Evolutionary conservation across 140 eudicot genomes (phyloP).

Genomic region (Stevia rebaudiana): DNA sequence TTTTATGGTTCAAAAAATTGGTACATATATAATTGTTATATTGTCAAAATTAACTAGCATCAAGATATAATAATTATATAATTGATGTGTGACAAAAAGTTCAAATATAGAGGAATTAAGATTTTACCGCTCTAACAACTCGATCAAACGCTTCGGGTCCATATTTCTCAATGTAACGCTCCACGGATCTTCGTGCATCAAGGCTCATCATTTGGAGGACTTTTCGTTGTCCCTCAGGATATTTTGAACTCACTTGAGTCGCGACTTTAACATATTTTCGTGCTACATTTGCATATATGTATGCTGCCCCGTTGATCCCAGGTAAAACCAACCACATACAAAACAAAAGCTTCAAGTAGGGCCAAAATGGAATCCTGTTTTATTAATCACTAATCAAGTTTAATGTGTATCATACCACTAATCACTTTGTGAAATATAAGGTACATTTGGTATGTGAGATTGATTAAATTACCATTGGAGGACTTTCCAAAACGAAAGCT

Average conservation of each 20-base stretch:
- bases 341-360: constrained; percentile 73
- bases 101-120: background rate
- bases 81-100: too few species aligned
- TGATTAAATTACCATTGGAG: constrained; percentile 67
- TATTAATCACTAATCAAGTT: background rate
- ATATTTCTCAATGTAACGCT: constrained; percentile 65
- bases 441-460: background rate
- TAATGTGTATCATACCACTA: background rate
- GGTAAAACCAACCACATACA: constrained; percentile 97
- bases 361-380: constrained; percentile 92
- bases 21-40: too few species aligned
- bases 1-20: too few species aligned
- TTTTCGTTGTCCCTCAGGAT: constrained; percentile 67
- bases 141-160: constrained; percentile 93
- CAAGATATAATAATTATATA: too few species aligned
- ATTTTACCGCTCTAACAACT: constrained; percentile 74
- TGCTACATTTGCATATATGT: constrained; percentile 64
- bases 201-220: constrained; percentile 98
- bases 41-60: too few species aligned
- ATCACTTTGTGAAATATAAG: background rate
- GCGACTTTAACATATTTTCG: constrained; percentile 72
- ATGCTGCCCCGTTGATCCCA: constrained; percentile 87
- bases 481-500: constrained; percentile 88
- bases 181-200: constrained; percentile 85
- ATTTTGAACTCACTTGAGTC: constrained; percentile 48